Base-by-base conservation (phyloP, 2,329 filamentous ascomycete species). In the Chalaropsis thielavioides region DNA sequence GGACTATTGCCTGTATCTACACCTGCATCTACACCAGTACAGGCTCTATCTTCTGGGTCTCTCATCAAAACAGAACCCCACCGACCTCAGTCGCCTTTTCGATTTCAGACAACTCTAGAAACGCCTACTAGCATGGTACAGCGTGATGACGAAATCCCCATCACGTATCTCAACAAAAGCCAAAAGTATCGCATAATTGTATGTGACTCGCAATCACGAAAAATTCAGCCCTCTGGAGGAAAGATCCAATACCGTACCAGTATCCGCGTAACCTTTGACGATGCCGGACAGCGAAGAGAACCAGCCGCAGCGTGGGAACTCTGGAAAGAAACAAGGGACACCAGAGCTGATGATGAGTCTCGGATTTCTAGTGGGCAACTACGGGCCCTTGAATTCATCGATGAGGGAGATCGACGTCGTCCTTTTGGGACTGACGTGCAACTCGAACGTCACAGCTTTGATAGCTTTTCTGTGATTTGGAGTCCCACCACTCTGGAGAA, bases 161-260 rank as follows among this genome's bases (percentile, higher is more conserved):
- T 97, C n/a, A 96, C 92, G 0, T 99, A 99, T 73, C 82, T 99
- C 19, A 99, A 99, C 77, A 97, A 97, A 75, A 92, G 92, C 27
- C 92, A 97, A 73, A 90, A 91, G 17, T 99, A 99, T 73, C 89
- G 89, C 0, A 79, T 99, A 19, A 88, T 89, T 1, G 82, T 99
- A 35, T 79, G 88, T 59, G 94, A 99, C 72, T 94, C 88, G 0
- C 79, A 80, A 5, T 83, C 87, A 17, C 61, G 56, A 15, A 22
- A 15, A 2, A 46, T 24, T 40, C 49, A 43, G 75, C 86, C 3
- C 80, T 83, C 1, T 76, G 82, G 41, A 74, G 78, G 0, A 81
- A 81, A 3, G 85, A 79, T 86, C 15, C 87, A 83, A 69, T 96
- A 96, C 73, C 84, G 94, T 64, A 97, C 92, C 0, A 96, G 88